Percentiles rank a stretch among this genome's conserved stretches.
Evolutionary conservation across 257 asterid species (phyloP).

Genomic region (Nicotiana paniculata): DNA sequence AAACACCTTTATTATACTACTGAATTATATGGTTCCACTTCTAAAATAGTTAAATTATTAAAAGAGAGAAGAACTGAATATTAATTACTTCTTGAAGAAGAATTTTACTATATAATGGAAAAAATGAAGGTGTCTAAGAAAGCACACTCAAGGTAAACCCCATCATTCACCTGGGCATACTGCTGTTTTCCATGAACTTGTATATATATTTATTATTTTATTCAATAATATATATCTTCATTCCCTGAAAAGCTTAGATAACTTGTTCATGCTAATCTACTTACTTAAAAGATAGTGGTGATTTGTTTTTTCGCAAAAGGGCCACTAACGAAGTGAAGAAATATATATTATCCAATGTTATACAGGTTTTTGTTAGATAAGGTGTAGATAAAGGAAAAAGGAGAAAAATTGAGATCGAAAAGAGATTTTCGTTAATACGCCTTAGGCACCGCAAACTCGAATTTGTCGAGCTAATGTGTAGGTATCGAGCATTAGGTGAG

Average conservation of each 20-base stretch:
- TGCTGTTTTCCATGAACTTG: background rate
- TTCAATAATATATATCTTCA: background rate
- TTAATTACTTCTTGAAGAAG: background rate
- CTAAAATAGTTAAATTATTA: background rate
- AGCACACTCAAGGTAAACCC: background rate
- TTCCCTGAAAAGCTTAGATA: background rate
- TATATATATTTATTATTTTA: background rate
- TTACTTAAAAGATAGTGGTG: background rate
- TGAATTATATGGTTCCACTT: background rate
- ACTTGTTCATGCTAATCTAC: background rate
- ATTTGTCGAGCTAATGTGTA: too few relatives aligned
- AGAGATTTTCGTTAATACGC: too few relatives aligned
- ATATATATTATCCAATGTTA: background rate
- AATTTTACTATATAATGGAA: background rate
- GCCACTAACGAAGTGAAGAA: background rate
- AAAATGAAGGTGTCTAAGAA: background rate
- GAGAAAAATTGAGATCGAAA: background rate
- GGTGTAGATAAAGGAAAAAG: background rate
- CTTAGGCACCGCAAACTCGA: too few relatives aligned
- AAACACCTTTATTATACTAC: too few relatives aligned
- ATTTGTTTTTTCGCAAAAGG: background rate
- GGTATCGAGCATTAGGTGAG: too few relatives aligned
- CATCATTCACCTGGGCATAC: constrained; percentile 1
- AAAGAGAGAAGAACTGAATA: background rate
- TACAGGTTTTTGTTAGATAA: background rate